Percentiles rank a stretch among this genome's conserved stretches.
phyloP scores from a whole-genome alignment of 306 rosid species.

The Echinosophora koreensis region DNA sequence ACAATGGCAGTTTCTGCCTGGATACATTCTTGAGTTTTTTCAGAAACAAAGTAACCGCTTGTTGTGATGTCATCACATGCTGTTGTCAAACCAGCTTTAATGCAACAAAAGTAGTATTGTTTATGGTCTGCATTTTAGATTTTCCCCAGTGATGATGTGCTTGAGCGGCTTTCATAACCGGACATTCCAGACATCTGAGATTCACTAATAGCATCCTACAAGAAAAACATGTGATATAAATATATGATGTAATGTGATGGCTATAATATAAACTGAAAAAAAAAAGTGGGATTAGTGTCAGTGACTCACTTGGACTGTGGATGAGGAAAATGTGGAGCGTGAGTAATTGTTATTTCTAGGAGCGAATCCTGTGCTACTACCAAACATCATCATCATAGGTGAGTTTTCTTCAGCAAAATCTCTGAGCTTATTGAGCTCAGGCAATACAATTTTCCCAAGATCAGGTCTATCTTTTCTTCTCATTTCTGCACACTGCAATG shows the following conservation, averaged over 20 bases:
- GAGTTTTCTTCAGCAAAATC: conserved; percentile 62
- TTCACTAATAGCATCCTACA: conserved; percentile 59
- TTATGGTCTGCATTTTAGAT: background rate
- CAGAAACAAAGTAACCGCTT: background rate
- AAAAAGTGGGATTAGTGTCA: background rate
- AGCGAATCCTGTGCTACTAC: background rate
- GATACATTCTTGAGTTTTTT: background rate
- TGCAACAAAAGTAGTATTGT: conserved; percentile 1
- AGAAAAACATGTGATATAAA: background rate
- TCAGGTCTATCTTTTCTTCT: conserved; percentile 88
- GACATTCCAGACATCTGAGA: conserved; percentile 50
- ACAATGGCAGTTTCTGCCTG: background rate
- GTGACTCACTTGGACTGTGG: conserved; percentile 56
- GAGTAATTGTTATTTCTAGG: conserved; percentile 35
- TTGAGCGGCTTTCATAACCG: conserved; percentile 53
- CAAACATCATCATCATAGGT: conserved; percentile 46
- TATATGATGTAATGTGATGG: background rate
- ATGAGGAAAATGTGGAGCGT: conserved; percentile 8
- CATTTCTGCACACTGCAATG: conserved; percentile 80
- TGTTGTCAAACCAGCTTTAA: background rate
- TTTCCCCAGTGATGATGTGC: conserved; percentile 46
- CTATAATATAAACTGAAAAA: background rate
- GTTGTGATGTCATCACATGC: background rate
- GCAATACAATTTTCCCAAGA: conserved; percentile 72
- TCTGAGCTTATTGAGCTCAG: conserved; percentile 74